Conservation (phyloP, 2,329 filamentous ascomycete genomes). For the Alternaria sp. region DNA sequence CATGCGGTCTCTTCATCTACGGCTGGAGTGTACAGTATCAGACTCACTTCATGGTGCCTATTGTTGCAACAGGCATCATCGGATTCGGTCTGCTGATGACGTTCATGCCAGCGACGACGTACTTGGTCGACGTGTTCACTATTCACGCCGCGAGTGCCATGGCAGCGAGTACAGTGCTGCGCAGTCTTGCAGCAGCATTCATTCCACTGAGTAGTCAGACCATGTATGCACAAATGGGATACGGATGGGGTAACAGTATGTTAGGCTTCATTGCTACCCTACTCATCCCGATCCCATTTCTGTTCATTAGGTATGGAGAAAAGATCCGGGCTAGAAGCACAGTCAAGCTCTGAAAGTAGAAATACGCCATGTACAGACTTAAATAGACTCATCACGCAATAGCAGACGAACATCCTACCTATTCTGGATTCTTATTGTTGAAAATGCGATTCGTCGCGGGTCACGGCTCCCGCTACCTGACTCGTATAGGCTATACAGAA, state of each 20-base stretch:
- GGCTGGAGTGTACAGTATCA: conserved; percentile 47
- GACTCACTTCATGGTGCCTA: conserved; percentile 49
- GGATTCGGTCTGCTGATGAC: conserved; percentile 48
- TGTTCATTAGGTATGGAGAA: conserved; percentile 49
- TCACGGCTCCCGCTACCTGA: conserved; percentile 4
- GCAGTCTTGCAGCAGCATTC: conserved; percentile 50
- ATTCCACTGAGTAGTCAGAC: conserved; percentile 51
- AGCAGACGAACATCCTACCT: not conserved
- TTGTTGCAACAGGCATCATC: conserved; percentile 44
- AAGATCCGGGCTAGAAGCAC: conserved; percentile 37
- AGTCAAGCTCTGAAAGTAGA: conserved; percentile 34
- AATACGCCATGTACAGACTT: not conserved
- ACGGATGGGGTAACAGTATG: conserved; percentile 52
- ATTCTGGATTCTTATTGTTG: not conserved
- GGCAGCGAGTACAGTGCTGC: conserved; percentile 52
- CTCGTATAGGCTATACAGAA: conserved; percentile 14
- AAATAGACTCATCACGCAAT: not conserved
- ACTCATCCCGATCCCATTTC: conserved; percentile 46
- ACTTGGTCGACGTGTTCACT: conserved; percentile 54
- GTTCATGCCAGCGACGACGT: conserved; percentile 52
- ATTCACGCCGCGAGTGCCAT: conserved; percentile 53
- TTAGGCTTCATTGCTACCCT: conserved; percentile 46
- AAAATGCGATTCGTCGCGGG: not conserved
- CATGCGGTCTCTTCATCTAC: conserved; percentile 50
- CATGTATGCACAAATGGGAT: conserved; percentile 52